Percentiles rank a stretch among this genome's conserved stretches.
Evolutionary conservation across 129 eudicot genomes (phyloP).

Genomic region (Arctium lappa): DNA sequence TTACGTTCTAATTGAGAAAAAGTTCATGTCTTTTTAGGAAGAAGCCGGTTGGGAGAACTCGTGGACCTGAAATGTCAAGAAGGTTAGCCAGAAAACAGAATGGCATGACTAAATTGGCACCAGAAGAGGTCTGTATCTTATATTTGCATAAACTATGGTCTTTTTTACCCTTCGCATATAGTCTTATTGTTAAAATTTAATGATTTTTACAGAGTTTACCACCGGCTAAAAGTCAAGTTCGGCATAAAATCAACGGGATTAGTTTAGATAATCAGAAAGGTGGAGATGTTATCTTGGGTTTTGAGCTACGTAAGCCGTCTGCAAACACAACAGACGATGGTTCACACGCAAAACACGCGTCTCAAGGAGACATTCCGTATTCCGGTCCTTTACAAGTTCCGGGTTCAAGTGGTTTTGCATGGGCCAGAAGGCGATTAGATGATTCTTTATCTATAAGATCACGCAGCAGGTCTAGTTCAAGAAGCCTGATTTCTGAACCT

Average conservation of each 20-base stretch:
- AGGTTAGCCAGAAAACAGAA: conserved; percentile 64
- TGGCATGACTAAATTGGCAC: conserved; percentile 65
- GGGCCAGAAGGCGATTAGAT: conserved; percentile 78
- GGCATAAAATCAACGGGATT: conserved; percentile 44
- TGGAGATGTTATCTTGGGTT: conserved; percentile 43
- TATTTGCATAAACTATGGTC: not conserved
- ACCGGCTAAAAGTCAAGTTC: conserved; percentile 41
- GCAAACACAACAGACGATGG: conserved; percentile 41
- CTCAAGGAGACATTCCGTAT: conserved; percentile 80
- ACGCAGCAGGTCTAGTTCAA: conserved; percentile 85
- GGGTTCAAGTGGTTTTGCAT: conserved; percentile 94
- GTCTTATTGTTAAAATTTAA: conserved; percentile 9
- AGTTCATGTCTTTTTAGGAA: conserved; percentile 44
- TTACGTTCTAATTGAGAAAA: not conserved
- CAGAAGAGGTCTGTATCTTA: conserved; percentile 64
- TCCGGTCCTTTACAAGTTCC: conserved; percentile 88
- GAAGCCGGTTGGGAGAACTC: conserved; percentile 57
- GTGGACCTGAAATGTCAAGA: conserved; percentile 65
- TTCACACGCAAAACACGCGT: conserved; percentile 70
- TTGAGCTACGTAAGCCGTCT: conserved; percentile 46
- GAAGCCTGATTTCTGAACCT: conserved; percentile 71
- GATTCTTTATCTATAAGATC: conserved; percentile 68
- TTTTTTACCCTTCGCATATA: conserved; percentile 3
- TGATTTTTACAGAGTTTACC: conserved; percentile 51
- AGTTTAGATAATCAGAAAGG: conserved; percentile 40